These are phyloP conservation scores for Polyplosphaeria fusca DNA, from an alignment of 495 filamentous ascomycete genomes.

Conservation along the genomic window DNA sequence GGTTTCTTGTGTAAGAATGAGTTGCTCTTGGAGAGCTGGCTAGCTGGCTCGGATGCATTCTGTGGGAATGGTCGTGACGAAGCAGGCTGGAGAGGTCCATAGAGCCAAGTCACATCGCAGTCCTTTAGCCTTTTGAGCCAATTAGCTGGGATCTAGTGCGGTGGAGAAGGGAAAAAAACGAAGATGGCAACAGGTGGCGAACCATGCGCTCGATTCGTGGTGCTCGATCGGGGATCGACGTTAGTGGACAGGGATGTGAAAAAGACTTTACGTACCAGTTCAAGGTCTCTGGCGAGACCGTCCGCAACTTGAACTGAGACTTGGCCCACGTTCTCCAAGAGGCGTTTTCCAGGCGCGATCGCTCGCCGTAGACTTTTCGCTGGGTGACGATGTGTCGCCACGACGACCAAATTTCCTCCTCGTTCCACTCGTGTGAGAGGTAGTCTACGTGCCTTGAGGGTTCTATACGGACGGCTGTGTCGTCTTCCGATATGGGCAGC, in stretches of 20 bases:
- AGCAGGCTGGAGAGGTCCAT: constrained; percentile 81
- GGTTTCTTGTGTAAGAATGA: constrained; percentile 85
- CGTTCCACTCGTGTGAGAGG: constrained; percentile 88
- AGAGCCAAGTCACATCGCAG: constrained; percentile 96
- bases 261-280: constrained; percentile 68
- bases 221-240: constrained; percentile 5
- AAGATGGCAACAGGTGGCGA: too few species aligned
- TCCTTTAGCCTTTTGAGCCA: constrained; percentile 76
- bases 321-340: constrained; percentile 99
- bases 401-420: constrained; percentile 97
- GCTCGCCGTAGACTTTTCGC: constrained; percentile 72
- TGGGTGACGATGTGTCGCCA: constrained; percentile 89
- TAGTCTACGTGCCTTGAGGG: constrained; percentile 95
- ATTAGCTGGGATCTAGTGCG: constrained; percentile 19
- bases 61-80: constrained; percentile 39
- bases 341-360: constrained; percentile 85
- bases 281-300: constrained; percentile 80
- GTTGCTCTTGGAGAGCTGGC: constrained; percentile 69
- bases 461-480: constrained; percentile 70
- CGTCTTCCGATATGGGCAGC: constrained; percentile 64
- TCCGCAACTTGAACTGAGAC: constrained; percentile 75
- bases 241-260: neutral
- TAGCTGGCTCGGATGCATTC: constrained; percentile 52
- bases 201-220: too few species aligned
- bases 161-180: neutral